Conservation (phyloP, 2,329 filamentous ascomycete species). For the Colletotrichum euphorbiae region DNA sequence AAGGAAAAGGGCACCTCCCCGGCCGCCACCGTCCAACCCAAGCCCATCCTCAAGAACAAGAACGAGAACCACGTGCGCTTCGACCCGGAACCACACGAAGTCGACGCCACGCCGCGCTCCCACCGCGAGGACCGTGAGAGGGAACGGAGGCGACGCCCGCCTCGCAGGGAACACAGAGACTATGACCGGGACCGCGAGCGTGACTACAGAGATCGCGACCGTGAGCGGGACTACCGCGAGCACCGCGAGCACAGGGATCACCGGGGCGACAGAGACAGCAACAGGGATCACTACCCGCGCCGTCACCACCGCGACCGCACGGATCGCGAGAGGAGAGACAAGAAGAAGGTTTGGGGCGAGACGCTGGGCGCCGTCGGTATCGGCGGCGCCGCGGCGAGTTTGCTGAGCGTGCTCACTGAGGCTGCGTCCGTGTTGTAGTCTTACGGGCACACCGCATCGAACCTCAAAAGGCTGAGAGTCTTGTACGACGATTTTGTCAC, state of each 20-base stretch:
- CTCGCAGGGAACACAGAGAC: constrained; percentile 49
- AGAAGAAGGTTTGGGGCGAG: constrained; percentile 63
- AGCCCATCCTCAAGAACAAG: constrained; percentile 72
- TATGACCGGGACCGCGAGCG: constrained; percentile 54
- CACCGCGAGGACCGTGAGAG: constrained; percentile 45
- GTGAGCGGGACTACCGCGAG: constrained; percentile 49
- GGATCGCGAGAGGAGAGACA: constrained; percentile 49
- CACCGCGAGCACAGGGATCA: constrained; percentile 51
- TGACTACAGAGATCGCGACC: constrained; percentile 48
- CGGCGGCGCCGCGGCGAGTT: constrained; percentile 69
- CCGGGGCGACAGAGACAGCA: constrained; percentile 50
- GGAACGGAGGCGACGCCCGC: constrained; percentile 38
- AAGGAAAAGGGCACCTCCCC: constrained; percentile 46
- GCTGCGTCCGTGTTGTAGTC: constrained; percentile 56
- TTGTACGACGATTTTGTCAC: not conserved
- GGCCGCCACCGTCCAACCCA: constrained; percentile 57
- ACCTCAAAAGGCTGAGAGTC: not conserved
- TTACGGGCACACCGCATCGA: no score
- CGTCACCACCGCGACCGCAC: constrained; percentile 44
- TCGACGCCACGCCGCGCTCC: constrained; percentile 48
- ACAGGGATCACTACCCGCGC: constrained; percentile 53
- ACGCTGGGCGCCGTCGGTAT: constrained; percentile 69
- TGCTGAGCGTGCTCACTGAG: constrained; percentile 69
- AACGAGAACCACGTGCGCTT: constrained; percentile 69
- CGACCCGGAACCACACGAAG: constrained; percentile 60